Percentiles rank a stretch among this genome's conserved stretches.
Conservation (phyloP, 768 basidiomycete species). For the Amanita jacksonii region DNA sequence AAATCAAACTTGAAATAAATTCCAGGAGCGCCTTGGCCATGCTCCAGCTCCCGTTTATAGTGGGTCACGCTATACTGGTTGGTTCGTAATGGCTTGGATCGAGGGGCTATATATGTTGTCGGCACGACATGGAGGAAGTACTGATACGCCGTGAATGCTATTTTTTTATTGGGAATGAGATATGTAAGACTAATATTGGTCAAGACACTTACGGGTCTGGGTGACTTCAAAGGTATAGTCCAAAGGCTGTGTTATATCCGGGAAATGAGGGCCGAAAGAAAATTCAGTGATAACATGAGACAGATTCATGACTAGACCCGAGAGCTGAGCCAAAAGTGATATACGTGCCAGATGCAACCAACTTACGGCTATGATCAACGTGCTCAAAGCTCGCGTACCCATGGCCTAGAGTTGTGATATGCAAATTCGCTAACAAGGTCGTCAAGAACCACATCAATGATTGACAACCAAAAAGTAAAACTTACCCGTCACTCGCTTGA, state of each 20-base stretch:
- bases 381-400: constrained; percentile 86
- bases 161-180: constrained; percentile 1
- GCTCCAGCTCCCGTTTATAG: constrained; percentile 67
- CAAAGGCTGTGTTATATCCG: constrained; percentile 89
- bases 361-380: constrained; percentile 75
- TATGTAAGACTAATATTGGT: too few species aligned
- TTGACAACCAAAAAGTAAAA: background rate
- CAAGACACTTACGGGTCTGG: constrained; percentile 43
- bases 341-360: background rate
- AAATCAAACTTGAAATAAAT: constrained; percentile 99
- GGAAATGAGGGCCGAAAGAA: constrained; percentile 94
- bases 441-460: background rate
- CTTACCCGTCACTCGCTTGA: constrained; percentile 85
- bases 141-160: constrained; percentile 86
- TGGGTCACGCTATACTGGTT: constrained; percentile 94
- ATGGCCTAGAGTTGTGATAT: constrained; percentile 91
- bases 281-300: constrained; percentile 96
- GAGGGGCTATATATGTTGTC: constrained; percentile 81
- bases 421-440: constrained; percentile 60
- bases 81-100: constrained; percentile 52
- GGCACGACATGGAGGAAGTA: constrained; percentile 96
- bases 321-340: background rate
- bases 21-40: constrained; percentile 76
- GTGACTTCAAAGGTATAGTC: constrained; percentile 82
- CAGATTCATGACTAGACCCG: constrained; percentile 77